Percentiles rank a stretch among this genome's conserved stretches.
These are phyloP conservation scores for Fonsecaea erecta DNA, from an alignment of 2,329 filamentous ascomycete genomes.

Conservation along the genomic window DNA sequence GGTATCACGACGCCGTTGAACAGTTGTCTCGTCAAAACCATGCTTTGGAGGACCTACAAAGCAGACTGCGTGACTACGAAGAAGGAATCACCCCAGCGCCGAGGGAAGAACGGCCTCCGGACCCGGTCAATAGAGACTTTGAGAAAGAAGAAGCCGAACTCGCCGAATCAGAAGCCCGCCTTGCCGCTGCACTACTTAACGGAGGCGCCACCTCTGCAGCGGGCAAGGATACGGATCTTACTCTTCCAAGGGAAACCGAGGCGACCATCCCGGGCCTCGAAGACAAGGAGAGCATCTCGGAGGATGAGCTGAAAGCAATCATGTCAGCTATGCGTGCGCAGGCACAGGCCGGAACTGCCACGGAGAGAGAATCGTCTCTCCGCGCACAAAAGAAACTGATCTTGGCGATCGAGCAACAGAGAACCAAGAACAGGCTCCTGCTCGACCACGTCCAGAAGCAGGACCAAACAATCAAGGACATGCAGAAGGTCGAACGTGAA, in stretches of 20 bases:
- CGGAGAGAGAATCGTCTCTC: conserved; percentile 31
- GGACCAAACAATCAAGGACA: conserved; percentile 30
- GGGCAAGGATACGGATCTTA: conserved; percentile 3
- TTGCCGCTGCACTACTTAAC: conserved; percentile 34
- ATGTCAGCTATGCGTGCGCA: conserved; percentile 38
- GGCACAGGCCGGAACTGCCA: conserved; percentile 31
- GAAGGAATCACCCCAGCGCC: conserved; percentile 27
- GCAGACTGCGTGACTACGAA: conserved; percentile 35
- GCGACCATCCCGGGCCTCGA: conserved; percentile 4
- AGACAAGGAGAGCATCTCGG: conserved; percentile 31
- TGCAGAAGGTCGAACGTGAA: conserved; percentile 27
- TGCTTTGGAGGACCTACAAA: conserved; percentile 38
- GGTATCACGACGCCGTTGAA: conserved; percentile 50
- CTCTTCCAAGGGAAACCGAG: conserved; percentile 3
- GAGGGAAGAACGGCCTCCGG: conserved; percentile 12
- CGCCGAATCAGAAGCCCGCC: conserved; percentile 33
- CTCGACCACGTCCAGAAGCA: conserved; percentile 35
- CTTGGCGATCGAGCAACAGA: conserved; percentile 32
- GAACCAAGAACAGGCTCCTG: conserved; percentile 32
- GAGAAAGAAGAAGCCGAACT: conserved; percentile 35
- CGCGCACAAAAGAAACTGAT: conserved; percentile 37
- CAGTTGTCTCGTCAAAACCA: conserved; percentile 41
- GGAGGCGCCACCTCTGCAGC: conserved; percentile 14
- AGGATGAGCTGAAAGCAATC: conserved; percentile 38
- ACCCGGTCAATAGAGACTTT: conserved; percentile 28